Evolutionary conservation across 768 basidiomycete genomes (phyloP).

Genomic region (Mycena haematopus): DNA sequence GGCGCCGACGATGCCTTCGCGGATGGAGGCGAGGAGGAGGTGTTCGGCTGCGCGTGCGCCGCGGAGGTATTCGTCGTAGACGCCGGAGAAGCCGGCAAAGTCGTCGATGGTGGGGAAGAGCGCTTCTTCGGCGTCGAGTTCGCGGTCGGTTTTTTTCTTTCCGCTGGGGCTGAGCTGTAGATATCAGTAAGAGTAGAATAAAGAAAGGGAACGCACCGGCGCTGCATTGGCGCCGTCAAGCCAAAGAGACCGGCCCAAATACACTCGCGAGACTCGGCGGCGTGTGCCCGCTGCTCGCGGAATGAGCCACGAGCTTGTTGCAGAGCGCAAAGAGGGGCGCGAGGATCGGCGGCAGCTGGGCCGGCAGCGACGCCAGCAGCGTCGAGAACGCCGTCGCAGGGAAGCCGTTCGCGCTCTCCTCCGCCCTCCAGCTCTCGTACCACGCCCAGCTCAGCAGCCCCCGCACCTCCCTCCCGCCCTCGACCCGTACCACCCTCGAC

Average conservation of each 20-base stretch:
- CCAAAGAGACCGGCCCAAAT: neutral
- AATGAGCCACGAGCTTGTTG: conserved; percentile 82
- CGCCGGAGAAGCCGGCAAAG: conserved; percentile 46
- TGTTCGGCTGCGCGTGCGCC: too few relatives aligned
- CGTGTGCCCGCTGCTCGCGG: conserved; percentile 85
- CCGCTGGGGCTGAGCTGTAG: neutral
- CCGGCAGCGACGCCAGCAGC: conserved; percentile 47
- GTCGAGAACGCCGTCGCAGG: conserved; percentile 47
- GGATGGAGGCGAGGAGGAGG: conserved; percentile 1
- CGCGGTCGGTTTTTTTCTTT: neutral
- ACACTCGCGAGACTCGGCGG: conserved; percentile 53
- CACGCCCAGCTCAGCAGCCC: conserved; percentile 87
- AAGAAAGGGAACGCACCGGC: neutral
- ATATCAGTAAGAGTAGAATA: too few relatives aligned
- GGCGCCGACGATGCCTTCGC: neutral
- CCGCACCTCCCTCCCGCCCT: conserved; percentile 75
- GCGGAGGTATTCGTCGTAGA: conserved; percentile 47
- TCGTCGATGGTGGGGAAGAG: conserved; percentile 27
- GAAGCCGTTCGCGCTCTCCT: conserved; percentile 69
- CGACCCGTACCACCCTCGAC: conserved; percentile 74
- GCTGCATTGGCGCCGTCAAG: neutral
- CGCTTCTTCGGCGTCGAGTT: conserved; percentile 12
- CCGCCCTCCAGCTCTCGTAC: conserved; percentile 81
- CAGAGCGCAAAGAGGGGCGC: conserved; percentile 81
- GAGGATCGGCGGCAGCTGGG: conserved; percentile 73